Evolutionary conservation across 2,329 filamentous ascomycete species (phyloP).

Genomic region (Amesomyces nigricolor): DNA sequence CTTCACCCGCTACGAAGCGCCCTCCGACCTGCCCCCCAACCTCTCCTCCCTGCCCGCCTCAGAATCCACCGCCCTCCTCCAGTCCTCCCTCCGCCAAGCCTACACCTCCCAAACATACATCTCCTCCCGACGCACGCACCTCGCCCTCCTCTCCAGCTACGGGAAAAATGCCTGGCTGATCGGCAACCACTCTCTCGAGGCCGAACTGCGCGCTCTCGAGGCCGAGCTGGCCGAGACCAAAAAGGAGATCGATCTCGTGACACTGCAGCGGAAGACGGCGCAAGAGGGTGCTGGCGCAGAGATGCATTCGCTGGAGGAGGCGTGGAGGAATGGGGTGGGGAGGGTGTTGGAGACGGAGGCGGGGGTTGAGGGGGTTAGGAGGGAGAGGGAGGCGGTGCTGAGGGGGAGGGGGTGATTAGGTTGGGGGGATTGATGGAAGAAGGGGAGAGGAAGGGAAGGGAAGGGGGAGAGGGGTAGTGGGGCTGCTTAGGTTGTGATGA

Average conservation of each 20-base stretch:
- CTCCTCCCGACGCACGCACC: constrained; percentile 45
- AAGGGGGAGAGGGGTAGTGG: neutral
- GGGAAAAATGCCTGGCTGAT: constrained; percentile 92
- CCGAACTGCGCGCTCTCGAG: constrained; percentile 64
- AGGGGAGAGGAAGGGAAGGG: neutral
- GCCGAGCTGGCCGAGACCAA: constrained; percentile 64
- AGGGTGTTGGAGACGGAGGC: constrained; percentile 81
- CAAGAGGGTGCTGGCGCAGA: constrained; percentile 71
- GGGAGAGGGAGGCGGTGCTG: constrained; percentile 61
- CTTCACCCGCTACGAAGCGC: constrained; percentile 74
- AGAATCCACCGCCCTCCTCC: constrained; percentile 40
- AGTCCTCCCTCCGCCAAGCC: constrained; percentile 55
- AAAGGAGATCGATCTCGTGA: constrained; percentile 66
- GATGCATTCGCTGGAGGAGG: constrained; percentile 62
- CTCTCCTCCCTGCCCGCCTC: constrained; percentile 31
- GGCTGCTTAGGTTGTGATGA: too few species aligned
- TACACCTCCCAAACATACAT: constrained; percentile 50
- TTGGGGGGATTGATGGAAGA: neutral
- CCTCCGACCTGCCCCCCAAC: constrained; percentile 34
- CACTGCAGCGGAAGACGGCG: constrained; percentile 59
- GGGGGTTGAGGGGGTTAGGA: constrained; percentile 67
- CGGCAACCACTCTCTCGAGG: constrained; percentile 74
- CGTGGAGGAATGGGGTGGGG: constrained; percentile 74
- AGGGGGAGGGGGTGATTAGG: constrained; percentile 31
- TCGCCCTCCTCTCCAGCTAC: constrained; percentile 69